These are phyloP conservation scores for Blastomyces gilchristii DNA, from an alignment of 2,329 filamentous ascomycete genomes.

Conservation along the genomic window DNA sequence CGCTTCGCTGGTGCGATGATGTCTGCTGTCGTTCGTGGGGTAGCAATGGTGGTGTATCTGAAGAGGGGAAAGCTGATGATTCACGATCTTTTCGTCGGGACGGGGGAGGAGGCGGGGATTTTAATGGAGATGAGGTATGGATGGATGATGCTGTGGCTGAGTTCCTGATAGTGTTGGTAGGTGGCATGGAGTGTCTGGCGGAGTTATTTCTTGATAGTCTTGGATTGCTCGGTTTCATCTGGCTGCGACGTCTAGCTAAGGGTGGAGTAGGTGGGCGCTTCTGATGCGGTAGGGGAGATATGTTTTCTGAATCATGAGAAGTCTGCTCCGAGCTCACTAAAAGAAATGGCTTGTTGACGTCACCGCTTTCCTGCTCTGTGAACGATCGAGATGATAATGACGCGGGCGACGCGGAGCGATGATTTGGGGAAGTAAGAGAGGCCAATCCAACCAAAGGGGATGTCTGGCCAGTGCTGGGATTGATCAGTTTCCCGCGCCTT, in stretches of 20 bases:
- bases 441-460: neutral
- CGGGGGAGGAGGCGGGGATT: constrained; percentile 46
- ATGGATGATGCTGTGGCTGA: constrained; percentile 24
- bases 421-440: neutral
- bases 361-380: constrained; percentile 16
- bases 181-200: constrained; percentile 28
- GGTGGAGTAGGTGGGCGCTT: constrained; percentile 42
- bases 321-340: neutral
- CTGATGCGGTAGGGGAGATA: constrained; percentile 21
- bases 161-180: constrained; percentile 40
- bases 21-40: neutral
- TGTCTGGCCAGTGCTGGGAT: constrained; percentile 21
- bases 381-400: constrained; percentile 12
- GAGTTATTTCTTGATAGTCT: constrained; percentile 25
- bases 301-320: constrained; percentile 1
- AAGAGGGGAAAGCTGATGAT: constrained; percentile 6
- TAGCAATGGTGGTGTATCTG: constrained; percentile 1
- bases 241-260: constrained; percentile 39
- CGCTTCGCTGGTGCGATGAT: constrained; percentile 2
- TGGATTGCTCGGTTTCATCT: constrained; percentile 31
- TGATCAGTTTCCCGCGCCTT: constrained; percentile 66
- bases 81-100: constrained; percentile 36
- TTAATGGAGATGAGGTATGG: constrained; percentile 26
- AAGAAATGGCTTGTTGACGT: constrained; percentile 48
- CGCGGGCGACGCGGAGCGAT: constrained; percentile 15